Evolutionary conservation across 352 stramenopile genomes (phyloP).

Genomic region (Phytophthora hibernalis): DNA sequence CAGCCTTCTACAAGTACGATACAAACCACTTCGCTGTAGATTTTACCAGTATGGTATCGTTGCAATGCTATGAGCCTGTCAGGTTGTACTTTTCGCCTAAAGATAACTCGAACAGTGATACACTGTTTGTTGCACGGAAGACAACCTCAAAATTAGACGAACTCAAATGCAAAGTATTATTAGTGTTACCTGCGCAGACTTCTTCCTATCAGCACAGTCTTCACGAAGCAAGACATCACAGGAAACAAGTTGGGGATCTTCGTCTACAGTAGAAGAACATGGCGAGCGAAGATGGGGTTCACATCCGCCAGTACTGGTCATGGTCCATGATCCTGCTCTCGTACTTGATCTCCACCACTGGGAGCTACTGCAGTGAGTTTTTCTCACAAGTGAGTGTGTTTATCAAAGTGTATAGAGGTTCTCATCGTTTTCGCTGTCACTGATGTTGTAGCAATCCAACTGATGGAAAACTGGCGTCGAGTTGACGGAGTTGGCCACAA

Average conservation of each 20-base stretch:
- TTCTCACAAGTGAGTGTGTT: not conserved
- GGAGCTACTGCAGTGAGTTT: conserved; percentile 70
- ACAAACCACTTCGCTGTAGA: no score
- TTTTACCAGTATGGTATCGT: no score
- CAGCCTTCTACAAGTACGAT: no score
- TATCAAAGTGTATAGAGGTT: not conserved
- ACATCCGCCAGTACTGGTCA: conserved; percentile 58
- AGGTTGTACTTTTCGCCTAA: no score
- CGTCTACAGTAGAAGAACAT: conserved; percentile 5
- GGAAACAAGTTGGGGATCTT: not conserved
- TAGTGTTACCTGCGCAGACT: not conserved
- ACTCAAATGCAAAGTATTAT: conserved; percentile 4
- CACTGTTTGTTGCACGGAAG: no score
- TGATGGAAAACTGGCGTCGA: conserved; percentile 74
- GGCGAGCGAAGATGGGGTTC: conserved; percentile 1
- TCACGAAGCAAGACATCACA: not conserved
- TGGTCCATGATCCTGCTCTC: conserved; percentile 50
- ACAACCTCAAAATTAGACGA: no score
- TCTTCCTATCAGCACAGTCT: not conserved
- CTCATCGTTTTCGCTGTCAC: conserved; percentile 2
- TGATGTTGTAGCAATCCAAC: conserved; percentile 55
- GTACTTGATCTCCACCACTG: conserved; percentile 64
- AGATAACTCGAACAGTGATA: no score
- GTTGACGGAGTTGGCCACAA: conserved; percentile 38
- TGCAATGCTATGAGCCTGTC: no score